Base-by-base conservation (phyloP, 2,329 filamentous ascomycete species). In the Aphanoascus verrucosus region DNA sequence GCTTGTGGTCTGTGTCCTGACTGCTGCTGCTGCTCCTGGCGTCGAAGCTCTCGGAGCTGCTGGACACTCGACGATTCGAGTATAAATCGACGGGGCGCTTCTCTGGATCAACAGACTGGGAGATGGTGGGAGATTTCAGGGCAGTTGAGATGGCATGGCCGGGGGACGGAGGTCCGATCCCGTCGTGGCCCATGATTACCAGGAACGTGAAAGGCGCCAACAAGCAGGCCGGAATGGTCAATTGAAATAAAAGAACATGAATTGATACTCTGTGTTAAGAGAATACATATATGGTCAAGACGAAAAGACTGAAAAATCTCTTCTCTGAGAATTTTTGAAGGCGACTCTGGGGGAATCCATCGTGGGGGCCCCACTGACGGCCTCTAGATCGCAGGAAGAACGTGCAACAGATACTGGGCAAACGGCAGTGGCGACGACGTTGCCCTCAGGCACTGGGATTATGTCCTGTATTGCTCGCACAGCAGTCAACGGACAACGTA, bases 1-100 rank as follows among this genome's bases (percentile, higher is more conserved):
- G 58, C 47, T 63, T 61, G 31, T 61, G 61, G 41, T 14, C 32
- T 14, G 19, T 34, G 12, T 46, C 32, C 1, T 43, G 37, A 28
- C 38, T 51, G 37, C 35, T 50, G 35, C 37, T 40, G 40, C 38
- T 51, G 37, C 35, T 50, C 47, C 37, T 40, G 34, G 19, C 14
- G 4, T 9, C 5, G 15, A 37, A 11, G 28, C 37, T 43, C 8
- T 15, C 23, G 7, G 37, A 28, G 19, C 15, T 23, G 19, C 15
- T 23, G 14, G 48, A 50, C 2, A 17, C 5, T 11, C 40, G 49
- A 17, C 40, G 48, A 7, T 8, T 41, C 19, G 17, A 9, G 9
- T 5, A 41, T 9, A 34, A 17, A 8, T 31, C 5, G 14, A 1
- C 42, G 4, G 17, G 12, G n/a, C 32, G 43, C 32, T 53, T 53